Conservation (phyloP, 192 early-diverging fungal species). For the Kickxella alabastrina region DNA sequence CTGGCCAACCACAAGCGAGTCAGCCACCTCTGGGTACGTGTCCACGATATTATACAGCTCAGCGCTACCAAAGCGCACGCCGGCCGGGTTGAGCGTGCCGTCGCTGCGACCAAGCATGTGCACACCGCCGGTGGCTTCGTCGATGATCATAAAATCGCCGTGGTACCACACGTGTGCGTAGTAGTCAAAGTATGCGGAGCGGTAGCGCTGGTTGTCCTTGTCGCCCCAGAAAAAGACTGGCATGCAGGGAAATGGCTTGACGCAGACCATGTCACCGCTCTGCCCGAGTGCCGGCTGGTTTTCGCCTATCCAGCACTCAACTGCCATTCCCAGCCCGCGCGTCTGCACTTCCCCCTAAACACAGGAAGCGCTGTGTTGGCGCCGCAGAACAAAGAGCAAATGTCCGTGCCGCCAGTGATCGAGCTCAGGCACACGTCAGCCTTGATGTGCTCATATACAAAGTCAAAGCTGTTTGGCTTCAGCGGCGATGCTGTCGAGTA, state of each 20-base stretch:
- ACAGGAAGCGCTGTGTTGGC: slow-evolving; percentile 88
- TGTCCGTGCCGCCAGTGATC: slow-evolving; percentile 97
- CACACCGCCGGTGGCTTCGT: slow-evolving; percentile 81
- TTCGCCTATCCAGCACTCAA: slow-evolving; percentile 82
- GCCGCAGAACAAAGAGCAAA: slow-evolving; percentile 92
- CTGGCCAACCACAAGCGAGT: slow-evolving; percentile 89
- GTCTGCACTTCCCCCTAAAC: slow-evolving; percentile 94
- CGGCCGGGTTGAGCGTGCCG: slow-evolving; percentile 88
- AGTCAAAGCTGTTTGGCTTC: slow-evolving; percentile 89
- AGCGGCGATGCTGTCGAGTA: slow-evolving; percentile 95
- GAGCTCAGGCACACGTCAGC: slow-evolving; percentile 81
- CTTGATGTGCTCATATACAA: slow-evolving; percentile 84
- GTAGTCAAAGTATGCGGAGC: slow-evolving; percentile 81
- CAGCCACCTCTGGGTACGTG: slow-evolving; percentile 72
- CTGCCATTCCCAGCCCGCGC: slow-evolving; percentile 87
- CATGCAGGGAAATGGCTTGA: slow-evolving; percentile 94
- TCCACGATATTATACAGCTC: slow-evolving; percentile 94
- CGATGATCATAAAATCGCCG: slow-evolving; percentile 89
- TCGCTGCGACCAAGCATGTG: slow-evolving; percentile 93
- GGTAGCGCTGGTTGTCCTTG: slow-evolving; percentile 68
- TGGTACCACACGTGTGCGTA: slow-evolving; percentile 91
- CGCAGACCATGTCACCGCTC: slow-evolving; percentile 90
- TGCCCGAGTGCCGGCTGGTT: slow-evolving; percentile 61
- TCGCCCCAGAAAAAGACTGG: slow-evolving; percentile 95
- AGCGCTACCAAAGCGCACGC: slow-evolving; percentile 89